Evolutionary conservation across 305 asterid species (phyloP), one percentile per base, ranked within the genome.

Genomic region (Fraxinus albicans): DNA sequence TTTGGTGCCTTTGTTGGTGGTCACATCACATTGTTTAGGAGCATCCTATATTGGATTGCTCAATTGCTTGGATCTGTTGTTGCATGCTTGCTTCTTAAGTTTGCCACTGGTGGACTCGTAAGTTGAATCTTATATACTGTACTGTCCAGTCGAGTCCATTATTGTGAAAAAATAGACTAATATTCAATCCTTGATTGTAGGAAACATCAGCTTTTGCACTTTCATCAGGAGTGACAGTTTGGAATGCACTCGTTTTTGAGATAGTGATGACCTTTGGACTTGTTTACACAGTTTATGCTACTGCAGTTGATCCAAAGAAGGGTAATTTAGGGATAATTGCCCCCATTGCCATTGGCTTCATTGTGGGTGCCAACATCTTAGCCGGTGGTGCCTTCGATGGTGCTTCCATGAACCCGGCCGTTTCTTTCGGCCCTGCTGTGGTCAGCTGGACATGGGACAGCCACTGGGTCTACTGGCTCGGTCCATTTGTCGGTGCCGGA

Each of bases 401-500:
- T 12, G 97, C 91, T 31, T 91, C 97, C 10, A 93, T 93, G 96
- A 93, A 93, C 91, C 96, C 96, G 0, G 97, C 97, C 1, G 94
- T 92, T 70, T 89, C 97, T 0, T 93, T 93, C 44, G 97, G 97
- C 7, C 97, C 97, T 0, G 97, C 94, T 0, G 92, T 93, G 29
- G 95, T 93, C 9, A 89, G 96, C 88, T 93, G 97, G 97, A 88
- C 91, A 50, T 93, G 96, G 97, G 73, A 19, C 74, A 76, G 86
- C 91, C 96, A 93, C 86, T 93, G 96, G 97, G 91, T 93, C 69
- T 93, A 93, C 87, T 93, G 97, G 97, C 88, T 91, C 2, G 97
- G 97, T n/a, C 97, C 97, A 1, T 88, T 93, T 21, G 89, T 69
- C 0, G 96, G 97, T 35, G 94, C 93, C 0, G 94, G 86, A 23